Evolutionary conservation across 345 rosid species (phyloP).

Genomic region (Eucalyptus marginata): DNA sequence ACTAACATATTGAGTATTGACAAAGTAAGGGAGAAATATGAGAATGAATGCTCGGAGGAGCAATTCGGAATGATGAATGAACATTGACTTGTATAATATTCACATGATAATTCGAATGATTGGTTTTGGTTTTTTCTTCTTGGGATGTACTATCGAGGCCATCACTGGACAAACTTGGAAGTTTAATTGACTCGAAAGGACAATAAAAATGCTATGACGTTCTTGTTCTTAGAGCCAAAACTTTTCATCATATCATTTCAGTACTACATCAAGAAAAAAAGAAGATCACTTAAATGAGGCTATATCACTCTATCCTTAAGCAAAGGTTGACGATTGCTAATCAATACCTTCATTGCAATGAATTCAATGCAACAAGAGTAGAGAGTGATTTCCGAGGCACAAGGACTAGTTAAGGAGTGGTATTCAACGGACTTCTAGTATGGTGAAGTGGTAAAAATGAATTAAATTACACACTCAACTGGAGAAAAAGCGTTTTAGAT

Average conservation of each 20-base stretch:
- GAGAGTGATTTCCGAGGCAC: background rate
- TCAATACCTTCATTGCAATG: background rate
- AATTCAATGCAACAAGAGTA: rapidly evolving
- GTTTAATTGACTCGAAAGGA: background rate
- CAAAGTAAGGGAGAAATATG: no score
- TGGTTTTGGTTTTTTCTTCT: background rate
- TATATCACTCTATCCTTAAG: background rate
- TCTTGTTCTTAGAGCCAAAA: no score
- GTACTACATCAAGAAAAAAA: no score
- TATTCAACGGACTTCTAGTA: rapidly evolving
- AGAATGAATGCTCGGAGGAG: background rate
- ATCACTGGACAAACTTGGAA: background rate
- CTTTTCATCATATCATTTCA: no score
- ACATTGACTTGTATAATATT: no score
- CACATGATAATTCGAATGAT: background rate
- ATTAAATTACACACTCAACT: rapidly evolving
- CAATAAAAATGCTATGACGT: background rate
- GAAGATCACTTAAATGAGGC: background rate
- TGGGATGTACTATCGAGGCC: background rate
- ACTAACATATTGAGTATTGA: no score
- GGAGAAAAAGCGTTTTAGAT: background rate
- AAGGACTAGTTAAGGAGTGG: background rate
- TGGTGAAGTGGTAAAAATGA: background rate
- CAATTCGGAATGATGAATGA: background rate
- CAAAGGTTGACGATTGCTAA: background rate